Percentiles rank a stretch among this genome's conserved stretches.
phyloP scores from a whole-genome alignment of 2,329 filamentous ascomycete species.

The Pseudogymnoascus sp. region DNA sequence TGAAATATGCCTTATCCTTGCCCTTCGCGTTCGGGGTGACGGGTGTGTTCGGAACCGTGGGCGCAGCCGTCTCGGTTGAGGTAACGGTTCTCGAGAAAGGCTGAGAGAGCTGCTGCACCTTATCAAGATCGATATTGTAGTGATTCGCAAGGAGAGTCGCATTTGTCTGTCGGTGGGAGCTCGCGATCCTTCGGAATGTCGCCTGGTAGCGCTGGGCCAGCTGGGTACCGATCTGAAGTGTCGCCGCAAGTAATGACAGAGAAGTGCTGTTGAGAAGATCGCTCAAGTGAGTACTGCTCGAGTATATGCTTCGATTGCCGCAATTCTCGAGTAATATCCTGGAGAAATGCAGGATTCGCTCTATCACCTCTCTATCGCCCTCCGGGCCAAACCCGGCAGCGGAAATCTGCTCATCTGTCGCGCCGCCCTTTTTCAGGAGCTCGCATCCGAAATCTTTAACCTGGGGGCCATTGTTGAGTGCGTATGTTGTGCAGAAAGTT shows the following conservation, averaged over 20 bases:
- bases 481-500: constrained; percentile 71
- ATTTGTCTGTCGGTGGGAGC: constrained; percentile 58
- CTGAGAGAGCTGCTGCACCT: constrained; percentile 72
- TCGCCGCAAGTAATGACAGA: constrained; percentile 65
- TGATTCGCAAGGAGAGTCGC: constrained; percentile 73
- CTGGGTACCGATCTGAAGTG: constrained; percentile 73
- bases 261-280: constrained; percentile 84
- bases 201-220: constrained; percentile 89
- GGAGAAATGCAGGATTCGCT: constrained; percentile 77
- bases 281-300: constrained; percentile 83
- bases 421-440: constrained; percentile 49
- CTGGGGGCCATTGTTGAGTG: constrained; percentile 73
- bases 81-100: constrained; percentile 71
- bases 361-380: constrained; percentile 72
- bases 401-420: constrained; percentile 42
- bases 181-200: constrained; percentile 67
- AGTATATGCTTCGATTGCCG: constrained; percentile 92
- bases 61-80: constrained; percentile 36
- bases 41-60: constrained; percentile 44
- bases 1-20: constrained; percentile 59
- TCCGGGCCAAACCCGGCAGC: constrained; percentile 60
- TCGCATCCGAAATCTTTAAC: constrained; percentile 62
- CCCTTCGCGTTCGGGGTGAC: constrained; percentile 55
- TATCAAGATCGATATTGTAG: constrained; percentile 71
- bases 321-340: constrained; percentile 86